These are phyloP conservation scores for Rhizophagus prolifer DNA, from an alignment of 192 early-diverging fungal species.

Conservation along the genomic window DNA sequence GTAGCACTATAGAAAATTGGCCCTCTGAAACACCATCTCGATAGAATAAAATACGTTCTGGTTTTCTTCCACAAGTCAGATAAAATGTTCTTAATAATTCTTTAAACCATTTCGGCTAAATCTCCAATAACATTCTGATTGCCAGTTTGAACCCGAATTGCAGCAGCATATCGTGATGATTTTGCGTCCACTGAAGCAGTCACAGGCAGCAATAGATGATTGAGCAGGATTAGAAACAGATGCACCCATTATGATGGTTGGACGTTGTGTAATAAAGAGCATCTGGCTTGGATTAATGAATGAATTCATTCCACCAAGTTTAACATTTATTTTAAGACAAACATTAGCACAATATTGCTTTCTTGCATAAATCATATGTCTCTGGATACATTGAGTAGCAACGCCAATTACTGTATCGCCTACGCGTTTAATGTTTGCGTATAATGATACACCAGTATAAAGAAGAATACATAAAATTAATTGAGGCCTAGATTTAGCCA, in stretches of 20 bases:
- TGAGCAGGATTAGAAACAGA: no score
- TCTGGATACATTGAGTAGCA: no score
- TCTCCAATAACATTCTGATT: background rate
- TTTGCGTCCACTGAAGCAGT: no score
- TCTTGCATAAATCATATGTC: no score
- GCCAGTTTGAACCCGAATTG: background rate
- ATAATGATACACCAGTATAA: background rate
- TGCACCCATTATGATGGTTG: background rate
- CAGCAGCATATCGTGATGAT: no score
- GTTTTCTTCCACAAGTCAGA: background rate
- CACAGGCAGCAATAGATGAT: background rate
- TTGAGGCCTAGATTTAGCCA: no score
- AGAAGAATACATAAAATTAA: no score
- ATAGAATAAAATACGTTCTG: background rate
- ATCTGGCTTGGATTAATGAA: constrained; percentile 57
- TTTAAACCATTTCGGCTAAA: background rate
- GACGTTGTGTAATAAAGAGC: constrained; percentile 44
- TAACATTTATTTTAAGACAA: constrained; percentile 89
- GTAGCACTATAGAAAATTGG: background rate
- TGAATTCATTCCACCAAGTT: constrained; percentile 83
- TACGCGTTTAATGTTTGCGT: background rate
- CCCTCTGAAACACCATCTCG: background rate
- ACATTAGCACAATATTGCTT: constrained; percentile 95
- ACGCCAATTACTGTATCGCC: no score
- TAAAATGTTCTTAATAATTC: constrained; percentile 40